These are phyloP conservation scores for Debaryomyces sp. DNA, from an alignment of 1,139 yeast species.

Conservation along the genomic window DNA sequence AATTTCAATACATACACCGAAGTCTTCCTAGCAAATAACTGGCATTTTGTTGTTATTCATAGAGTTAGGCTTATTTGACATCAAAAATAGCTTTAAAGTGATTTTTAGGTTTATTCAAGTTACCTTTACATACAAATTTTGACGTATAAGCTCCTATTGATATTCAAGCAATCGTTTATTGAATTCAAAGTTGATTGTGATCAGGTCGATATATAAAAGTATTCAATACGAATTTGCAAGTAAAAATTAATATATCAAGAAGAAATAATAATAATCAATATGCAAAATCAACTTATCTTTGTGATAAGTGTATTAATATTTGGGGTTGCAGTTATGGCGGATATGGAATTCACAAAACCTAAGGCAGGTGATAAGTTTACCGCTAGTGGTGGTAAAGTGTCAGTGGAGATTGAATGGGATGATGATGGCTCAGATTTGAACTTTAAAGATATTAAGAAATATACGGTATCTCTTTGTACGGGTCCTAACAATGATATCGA, in stretches of 20 bases:
- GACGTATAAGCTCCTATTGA: background rate
- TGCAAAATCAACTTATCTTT: slow-evolving; percentile 8
- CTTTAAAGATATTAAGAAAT: slow-evolving; percentile 44
- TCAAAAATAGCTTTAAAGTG: background rate
- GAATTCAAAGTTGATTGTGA: background rate
- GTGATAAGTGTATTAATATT: slow-evolving; percentile 11
- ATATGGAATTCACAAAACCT: slow-evolving; percentile 61
- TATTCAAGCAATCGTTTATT: slow-evolving; percentile 2
- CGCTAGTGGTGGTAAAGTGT: slow-evolving; percentile 51
- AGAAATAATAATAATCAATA: background rate
- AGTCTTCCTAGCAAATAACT: background rate
- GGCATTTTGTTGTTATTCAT: background rate
- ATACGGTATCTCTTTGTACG: slow-evolving; percentile 64
- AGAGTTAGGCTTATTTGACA: background rate
- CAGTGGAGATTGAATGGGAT: slow-evolving; percentile 60
- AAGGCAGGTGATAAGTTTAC: slow-evolving; percentile 47
- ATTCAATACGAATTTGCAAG: background rate
- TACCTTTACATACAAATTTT: background rate
- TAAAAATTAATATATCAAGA: background rate
- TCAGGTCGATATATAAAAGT: background rate
- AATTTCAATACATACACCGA: background rate
- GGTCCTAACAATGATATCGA: slow-evolving; percentile 58
- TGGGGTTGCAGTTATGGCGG: slow-evolving; percentile 37
- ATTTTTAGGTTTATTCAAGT: background rate
- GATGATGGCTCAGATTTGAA: slow-evolving; percentile 48